Evolutionary conservation across 192 early-diverging fungal species (phyloP), one percentile per base, ranked within the genome.

Genomic region (Umbelopsis vinacea): DNA sequence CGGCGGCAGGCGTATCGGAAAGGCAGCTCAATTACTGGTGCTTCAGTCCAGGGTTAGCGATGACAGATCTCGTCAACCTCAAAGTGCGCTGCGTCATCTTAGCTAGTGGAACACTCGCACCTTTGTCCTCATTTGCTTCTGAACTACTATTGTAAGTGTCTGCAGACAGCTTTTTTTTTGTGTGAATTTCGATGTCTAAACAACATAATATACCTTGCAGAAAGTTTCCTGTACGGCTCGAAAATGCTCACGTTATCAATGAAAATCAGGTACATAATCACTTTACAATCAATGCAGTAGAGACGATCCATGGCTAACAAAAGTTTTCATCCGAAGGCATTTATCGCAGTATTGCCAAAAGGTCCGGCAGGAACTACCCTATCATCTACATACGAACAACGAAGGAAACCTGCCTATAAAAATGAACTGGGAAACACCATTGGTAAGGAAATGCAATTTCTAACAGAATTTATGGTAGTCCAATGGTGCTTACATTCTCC

Each of bases 71-170:
- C 0, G 66, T 83, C 11, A 47, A 66, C 26, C 35, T 38, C 17
- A 77, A 57, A 8, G 71, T 74, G n/a, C 78, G 90, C 11, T 83
- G 79, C 3, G 72, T 89, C n/a, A 76, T 91, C 74, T 66, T 91
- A 5, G 86, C 90, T 1, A 86, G 84, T 43, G 90, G 90, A n/a
- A 91, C 90, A 3, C 74, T 91, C 46, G 75, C 86, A 7, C 89
- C 90, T 7, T 71, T 91, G 76, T 82, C 84, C 23, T 75, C 81
- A 15, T 85, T 90, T 77, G 83, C 89, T 3, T 70, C 76, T 0
- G 90, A 91, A 70, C 73, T 90, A 21, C 85, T 85, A 17, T 76
- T 89, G 55, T 77, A 79, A 73, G 74, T 52, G 12, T 19, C 2
- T 75, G 12, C 22, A 17, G 2, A 24, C 29, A 0, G 15, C n/a